phyloP scores from a whole-genome alignment of 768 basidiomycete genomes.

The Pleurotus salmoneostramineus region DNA sequence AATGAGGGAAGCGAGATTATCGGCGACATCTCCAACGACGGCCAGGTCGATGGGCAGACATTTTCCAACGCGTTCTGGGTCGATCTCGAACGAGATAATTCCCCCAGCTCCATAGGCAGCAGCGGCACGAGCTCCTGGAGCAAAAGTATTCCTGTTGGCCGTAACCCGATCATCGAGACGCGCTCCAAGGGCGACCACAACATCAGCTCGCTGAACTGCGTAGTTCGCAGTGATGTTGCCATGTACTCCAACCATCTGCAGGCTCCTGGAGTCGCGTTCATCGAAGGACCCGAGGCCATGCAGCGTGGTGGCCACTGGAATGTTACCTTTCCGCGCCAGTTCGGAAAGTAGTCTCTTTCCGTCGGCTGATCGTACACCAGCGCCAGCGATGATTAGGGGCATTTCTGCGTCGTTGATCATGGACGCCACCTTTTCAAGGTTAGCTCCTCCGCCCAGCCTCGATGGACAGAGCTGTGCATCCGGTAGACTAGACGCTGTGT shows the following conservation, averaged over 20 bases:
- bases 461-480: conserved; percentile 61
- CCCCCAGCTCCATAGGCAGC: conserved; percentile 85
- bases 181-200: conserved; percentile 94
- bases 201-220: conserved; percentile 96
- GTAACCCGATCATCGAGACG: conserved; percentile 99
- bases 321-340: conserved; percentile 81
- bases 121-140: conserved; percentile 85
- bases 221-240: conserved; percentile 95
- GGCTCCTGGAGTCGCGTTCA: conserved; percentile 76
- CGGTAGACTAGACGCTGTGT: conserved; percentile 76
- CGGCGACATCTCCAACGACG: conserved; percentile 88
- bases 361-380: conserved; percentile 78
- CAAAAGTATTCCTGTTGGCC: conserved; percentile 83
- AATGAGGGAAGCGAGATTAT: conserved; percentile 77
- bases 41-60: conserved; percentile 93
- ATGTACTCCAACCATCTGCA: conserved; percentile 99
- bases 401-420: conserved; percentile 90
- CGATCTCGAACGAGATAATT: conserved; percentile 98
- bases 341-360: conserved; percentile 80
- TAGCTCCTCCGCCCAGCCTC: conserved; percentile 53
- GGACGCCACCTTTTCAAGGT: conserved; percentile 79
- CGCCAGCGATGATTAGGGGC: conserved; percentile 91
- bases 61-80: conserved; percentile 98
- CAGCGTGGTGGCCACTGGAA: conserved; percentile 95
- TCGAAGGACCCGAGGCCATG: conserved; percentile 96